These are phyloP conservation scores for Nigrospora oryzae DNA, from an alignment of 2,329 filamentous ascomycete genomes.

Conservation along the genomic window DNA sequence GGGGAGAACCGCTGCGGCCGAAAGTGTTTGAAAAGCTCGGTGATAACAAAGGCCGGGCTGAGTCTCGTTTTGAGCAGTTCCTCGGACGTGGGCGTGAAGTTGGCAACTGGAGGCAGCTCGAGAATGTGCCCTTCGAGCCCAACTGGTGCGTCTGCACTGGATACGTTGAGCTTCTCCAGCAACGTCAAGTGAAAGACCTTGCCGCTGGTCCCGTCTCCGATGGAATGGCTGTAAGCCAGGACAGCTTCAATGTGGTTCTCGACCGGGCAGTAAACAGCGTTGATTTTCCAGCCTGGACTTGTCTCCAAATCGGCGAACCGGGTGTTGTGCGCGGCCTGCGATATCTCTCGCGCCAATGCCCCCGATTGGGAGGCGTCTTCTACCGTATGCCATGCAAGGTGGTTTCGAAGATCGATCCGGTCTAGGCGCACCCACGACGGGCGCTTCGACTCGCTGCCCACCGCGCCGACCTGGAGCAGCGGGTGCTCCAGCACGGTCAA, in stretches of 20 bases:
- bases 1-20: slow-evolving; percentile 7
- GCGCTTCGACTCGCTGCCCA: slow-evolving; percentile 4
- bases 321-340: slow-evolving; percentile 3
- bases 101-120: slow-evolving; percentile 1
- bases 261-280: slow-evolving; percentile 8
- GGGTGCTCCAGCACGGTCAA: slow-evolving; percentile 8
- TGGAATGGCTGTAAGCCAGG: slow-evolving; percentile 17
- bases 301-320: slow-evolving; percentile 12
- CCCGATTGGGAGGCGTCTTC: background rate
- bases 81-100: slow-evolving; percentile 16
- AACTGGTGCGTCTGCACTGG: background rate
- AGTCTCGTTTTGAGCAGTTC: slow-evolving; percentile 11
- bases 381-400: slow-evolving; percentile 8
- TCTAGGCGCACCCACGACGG: slow-evolving; percentile 10
- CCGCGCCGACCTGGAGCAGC: slow-evolving; percentile 11
- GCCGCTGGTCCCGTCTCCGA: slow-evolving; percentile 18
- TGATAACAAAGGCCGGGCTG: slow-evolving; percentile 8
- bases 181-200: slow-evolving; percentile 22
- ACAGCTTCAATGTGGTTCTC: slow-evolving; percentile 12
- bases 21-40: slow-evolving; percentile 10
- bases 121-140: slow-evolving; percentile 3
- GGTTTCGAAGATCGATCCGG: slow-evolving; percentile 8
- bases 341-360: too few species aligned
- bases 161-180: slow-evolving; percentile 14
- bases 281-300: slow-evolving; percentile 15